Conservation (phyloP, 192 early-diverging fungal species). For the Backusella morwellensis region DNA sequence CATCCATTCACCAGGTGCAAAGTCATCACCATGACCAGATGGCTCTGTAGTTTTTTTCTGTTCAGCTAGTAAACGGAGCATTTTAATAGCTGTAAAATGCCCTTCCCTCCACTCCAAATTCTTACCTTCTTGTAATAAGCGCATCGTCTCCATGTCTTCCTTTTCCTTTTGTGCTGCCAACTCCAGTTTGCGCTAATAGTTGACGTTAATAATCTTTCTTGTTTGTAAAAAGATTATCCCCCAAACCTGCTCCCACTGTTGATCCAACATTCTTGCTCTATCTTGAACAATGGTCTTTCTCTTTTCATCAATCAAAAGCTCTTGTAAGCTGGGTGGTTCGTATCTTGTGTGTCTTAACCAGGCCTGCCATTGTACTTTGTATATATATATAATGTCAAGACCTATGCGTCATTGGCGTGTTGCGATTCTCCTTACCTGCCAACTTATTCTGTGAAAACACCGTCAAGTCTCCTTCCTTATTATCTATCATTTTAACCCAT, state of each 20-base stretch:
- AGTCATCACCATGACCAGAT: conserved; percentile 30
- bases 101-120: too few relatives aligned
- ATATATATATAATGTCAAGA: not conserved
- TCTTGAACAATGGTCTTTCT: conserved; percentile 21
- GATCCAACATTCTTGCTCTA: conserved; percentile 32
- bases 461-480: conserved; percentile 13
- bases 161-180: not conserved
- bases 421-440: conserved; percentile 18
- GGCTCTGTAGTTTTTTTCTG: conserved; percentile 4
- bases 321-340: conserved; percentile 19
- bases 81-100: too few relatives aligned
- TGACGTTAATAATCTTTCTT: too few relatives aligned
- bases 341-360: conserved; percentile 35
- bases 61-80: not conserved
- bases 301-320: conserved; percentile 21
- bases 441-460: conserved; percentile 25
- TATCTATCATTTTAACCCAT: conserved; percentile 35
- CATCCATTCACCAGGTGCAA: conserved; percentile 31
- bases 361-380: conserved; percentile 37
- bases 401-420: not conserved
- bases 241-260: conserved; percentile 25
- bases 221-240: too few relatives aligned
- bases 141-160: not conserved
- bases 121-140: not conserved
- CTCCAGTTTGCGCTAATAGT: conserved; percentile 13